Evolutionary conservation across 208 protist species (phyloP).

Genomic region (Spongospora subterranea): DNA sequence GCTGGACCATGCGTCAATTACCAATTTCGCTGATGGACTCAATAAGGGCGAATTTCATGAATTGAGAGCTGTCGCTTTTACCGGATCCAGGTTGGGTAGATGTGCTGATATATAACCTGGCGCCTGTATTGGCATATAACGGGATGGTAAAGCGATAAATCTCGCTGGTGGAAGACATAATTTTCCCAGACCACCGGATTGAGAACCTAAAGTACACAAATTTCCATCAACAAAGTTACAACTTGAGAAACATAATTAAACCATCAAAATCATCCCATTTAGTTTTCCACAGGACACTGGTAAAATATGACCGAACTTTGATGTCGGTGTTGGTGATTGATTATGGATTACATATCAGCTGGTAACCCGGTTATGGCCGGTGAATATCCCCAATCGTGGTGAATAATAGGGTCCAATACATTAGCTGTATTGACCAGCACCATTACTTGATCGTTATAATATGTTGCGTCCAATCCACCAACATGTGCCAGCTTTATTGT

Average conservation of each 20-base stretch:
- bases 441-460: not conserved
- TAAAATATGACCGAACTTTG: too few relatives aligned
- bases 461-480: conserved; percentile 20
- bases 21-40: not conserved
- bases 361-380: conserved; percentile 49
- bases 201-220: conserved; percentile 56
- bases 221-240: too few relatives aligned
- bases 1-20: conserved; percentile 62
- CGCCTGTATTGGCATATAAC: conserved; percentile 61
- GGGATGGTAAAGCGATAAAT: conserved; percentile 62
- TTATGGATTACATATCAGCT: not conserved
- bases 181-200: conserved; percentile 59
- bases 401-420: conserved; percentile 33
- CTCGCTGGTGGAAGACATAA: conserved; percentile 60
- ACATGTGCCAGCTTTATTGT: not conserved
- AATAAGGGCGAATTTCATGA: too few relatives aligned
- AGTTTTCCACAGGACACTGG: too few relatives aligned
- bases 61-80: too few relatives aligned
- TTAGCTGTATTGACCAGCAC: not conserved
- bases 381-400: conserved; percentile 65
- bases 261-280: not conserved
- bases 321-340: too few relatives aligned
- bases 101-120: conserved; percentile 58
- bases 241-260: not conserved
- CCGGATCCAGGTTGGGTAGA: too few relatives aligned